These are phyloP conservation scores for Diplocarpon mali DNA, from an alignment of 2,329 filamentous ascomycete species.

Conservation along the genomic window DNA sequence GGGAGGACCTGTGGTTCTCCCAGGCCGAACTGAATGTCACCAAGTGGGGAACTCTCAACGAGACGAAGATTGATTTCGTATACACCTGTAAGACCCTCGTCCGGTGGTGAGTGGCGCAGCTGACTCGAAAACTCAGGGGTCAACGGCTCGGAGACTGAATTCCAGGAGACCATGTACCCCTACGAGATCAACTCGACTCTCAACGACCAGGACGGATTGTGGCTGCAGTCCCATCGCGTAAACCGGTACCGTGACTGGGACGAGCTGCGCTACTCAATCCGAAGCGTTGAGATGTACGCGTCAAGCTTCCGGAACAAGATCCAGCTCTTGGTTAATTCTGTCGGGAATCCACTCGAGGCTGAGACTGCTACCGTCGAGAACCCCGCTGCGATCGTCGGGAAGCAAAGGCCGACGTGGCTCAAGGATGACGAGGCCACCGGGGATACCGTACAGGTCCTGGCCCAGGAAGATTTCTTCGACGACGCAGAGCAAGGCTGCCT, in stretches of 20 bases:
- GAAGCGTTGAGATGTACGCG: constrained; percentile 33
- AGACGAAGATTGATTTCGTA: constrained; percentile 34
- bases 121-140: constrained; percentile 24
- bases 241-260: constrained; percentile 36
- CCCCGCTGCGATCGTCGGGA: constrained; percentile 18
- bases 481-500: constrained; percentile 29
- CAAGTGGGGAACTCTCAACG: constrained; percentile 26
- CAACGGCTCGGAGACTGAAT: constrained; percentile 32
- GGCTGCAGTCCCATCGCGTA: constrained; percentile 31
- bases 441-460: constrained; percentile 29
- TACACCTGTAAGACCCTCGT: constrained; percentile 28
- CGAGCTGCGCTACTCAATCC: constrained; percentile 34
- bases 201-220: constrained; percentile 31
- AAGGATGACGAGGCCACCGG: constrained; percentile 26
- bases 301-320: constrained; percentile 32
- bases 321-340: constrained; percentile 33
- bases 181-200: constrained; percentile 32
- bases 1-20: constrained; percentile 34
- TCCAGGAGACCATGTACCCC: constrained; percentile 28
- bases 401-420: constrained; percentile 31
- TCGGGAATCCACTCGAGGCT: constrained; percentile 17
- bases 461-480: constrained; percentile 34
- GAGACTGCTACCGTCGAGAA: constrained; percentile 16
- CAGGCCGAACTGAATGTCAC: constrained; percentile 27
- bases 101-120: neutral